Evolutionary conservation across 2,329 filamentous ascomycete species (phyloP), one percentile per base, ranked within the genome.

Genomic region (Monosporascus sp.): DNA sequence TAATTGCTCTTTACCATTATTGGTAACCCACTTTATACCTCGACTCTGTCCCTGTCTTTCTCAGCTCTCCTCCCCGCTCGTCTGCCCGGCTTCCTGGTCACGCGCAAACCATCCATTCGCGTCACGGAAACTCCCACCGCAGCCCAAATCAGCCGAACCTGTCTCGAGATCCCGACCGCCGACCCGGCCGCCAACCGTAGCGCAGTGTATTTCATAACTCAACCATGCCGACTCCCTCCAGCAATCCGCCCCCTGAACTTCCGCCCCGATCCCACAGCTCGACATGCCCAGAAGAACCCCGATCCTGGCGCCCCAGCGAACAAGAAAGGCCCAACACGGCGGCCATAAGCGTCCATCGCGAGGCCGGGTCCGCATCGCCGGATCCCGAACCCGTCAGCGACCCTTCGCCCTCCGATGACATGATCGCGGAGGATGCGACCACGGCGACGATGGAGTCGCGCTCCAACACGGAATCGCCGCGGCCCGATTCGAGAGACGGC

Each of bases 211-310:
- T 44, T 20, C 45, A 47, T 50, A 25, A 45, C 47, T 44, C 50
- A 58, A 58, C 44, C 54, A 68, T 68, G 64, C 65, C 66, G 55
- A 68, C 65, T 20, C 64, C 65, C 37, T 65, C 66, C 18, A 64
- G 55, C 49, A 64, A 63, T 53, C 59, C 59, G 25, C 62, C 62
- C 41, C 57, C 65, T 15, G 59, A 64, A 43, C 54, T 64, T 20
- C 63, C 63, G 37, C 57, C 64, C 8, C 58, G 66, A 55, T 61
- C 61, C 17, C 63, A 67, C 37, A 64, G 60, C 56, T 65, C 65
- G 20, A 65, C 63, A 55, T 68, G 66, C 57, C 66, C 66, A 24
- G 66, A 68, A 17, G 65, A 68, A 47, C 22, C 54, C 27, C 60
- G 59, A 50, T 57, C 61, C 25, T 55, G 58, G 8, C 55, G 44